These are phyloP conservation scores for Theobroma cacao DNA, from an alignment of 345 rosid genomes.

Conservation along the genomic window DNA sequence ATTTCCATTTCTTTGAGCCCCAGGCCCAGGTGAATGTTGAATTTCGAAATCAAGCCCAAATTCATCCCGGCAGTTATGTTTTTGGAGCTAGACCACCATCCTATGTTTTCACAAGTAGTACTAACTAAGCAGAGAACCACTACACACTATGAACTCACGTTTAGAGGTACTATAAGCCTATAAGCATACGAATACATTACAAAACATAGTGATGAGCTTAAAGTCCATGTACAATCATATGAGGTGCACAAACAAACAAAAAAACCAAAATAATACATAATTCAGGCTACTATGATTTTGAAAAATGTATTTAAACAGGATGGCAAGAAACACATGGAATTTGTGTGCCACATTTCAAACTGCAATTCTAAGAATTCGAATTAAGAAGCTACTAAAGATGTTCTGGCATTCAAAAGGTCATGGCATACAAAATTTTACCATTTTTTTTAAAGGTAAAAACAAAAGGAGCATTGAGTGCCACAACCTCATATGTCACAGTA, in stretches of 20 bases:
- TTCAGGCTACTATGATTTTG: not conserved
- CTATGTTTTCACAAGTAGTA: not conserved
- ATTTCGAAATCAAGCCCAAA: not conserved
- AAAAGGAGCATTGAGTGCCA: slow-evolving; percentile 16
- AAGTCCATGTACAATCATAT: not conserved
- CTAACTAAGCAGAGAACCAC: not conserved
- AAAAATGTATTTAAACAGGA: not conserved
- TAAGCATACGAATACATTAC: not conserved
- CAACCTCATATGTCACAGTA: slow-evolving; percentile 72
- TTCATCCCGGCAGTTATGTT: not conserved
- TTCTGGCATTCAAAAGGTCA: not conserved
- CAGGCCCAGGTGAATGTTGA: not conserved
- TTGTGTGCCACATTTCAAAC: not conserved
- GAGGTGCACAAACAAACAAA: not conserved
- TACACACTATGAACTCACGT: not conserved
- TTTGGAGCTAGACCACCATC: not conserved
- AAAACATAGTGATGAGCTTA: not conserved
- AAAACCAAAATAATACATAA: not conserved
- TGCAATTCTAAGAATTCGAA: not conserved
- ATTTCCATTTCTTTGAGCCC: not conserved
- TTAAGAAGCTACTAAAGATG: not conserved
- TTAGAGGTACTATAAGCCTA: not conserved
- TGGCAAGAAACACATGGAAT: not conserved
- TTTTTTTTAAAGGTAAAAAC: not conserved
- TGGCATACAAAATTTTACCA: not conserved